phyloP scores from a whole-genome alignment of 1,284 basidiomycete genomes.

The Amylostereum areolatum region DNA sequence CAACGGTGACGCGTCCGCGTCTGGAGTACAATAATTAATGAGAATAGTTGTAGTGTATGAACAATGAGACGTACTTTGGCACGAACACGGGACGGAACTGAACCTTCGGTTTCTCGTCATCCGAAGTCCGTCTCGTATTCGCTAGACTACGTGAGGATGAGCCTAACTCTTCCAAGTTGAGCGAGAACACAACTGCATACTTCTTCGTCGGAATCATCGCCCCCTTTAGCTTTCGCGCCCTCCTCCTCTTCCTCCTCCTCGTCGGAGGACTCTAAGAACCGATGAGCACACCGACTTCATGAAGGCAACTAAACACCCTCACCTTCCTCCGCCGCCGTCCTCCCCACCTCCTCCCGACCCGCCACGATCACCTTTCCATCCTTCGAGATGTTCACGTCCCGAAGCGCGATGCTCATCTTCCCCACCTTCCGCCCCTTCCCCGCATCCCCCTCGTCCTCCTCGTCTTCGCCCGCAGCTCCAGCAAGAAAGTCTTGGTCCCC shows the following conservation, averaged over 20 bases:
- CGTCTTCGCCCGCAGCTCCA: conserved; percentile 39
- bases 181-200: conserved; percentile 23
- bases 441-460: conserved; percentile 32
- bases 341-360: conserved; percentile 66
- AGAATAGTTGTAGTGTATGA: conserved; percentile 1
- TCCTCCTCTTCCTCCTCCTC: conserved; percentile 41
- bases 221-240: conserved; percentile 37
- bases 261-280: conserved; percentile 24
- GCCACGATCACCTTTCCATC: conserved; percentile 75
- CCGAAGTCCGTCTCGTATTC: conserved; percentile 72
- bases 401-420: conserved; percentile 65
- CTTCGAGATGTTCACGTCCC: conserved; percentile 70
- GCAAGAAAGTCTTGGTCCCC: conserved; percentile 43
- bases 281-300: not conserved
- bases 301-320: conserved; percentile 13
- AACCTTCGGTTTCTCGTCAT: conserved; percentile 53
- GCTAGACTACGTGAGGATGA: conserved; percentile 47
- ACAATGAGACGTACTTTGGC: conserved; percentile 61
- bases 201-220: conserved; percentile 33
- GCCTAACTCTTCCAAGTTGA: conserved; percentile 9
- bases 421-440: conserved; percentile 29
- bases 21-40: conserved; percentile 30
- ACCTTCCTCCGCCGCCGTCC: conserved; percentile 48
- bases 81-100: conserved; percentile 86
- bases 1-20: conserved; percentile 64